Conservation (phyloP, 176 grass and related monocot species). For the Zea luxurians region DNA sequence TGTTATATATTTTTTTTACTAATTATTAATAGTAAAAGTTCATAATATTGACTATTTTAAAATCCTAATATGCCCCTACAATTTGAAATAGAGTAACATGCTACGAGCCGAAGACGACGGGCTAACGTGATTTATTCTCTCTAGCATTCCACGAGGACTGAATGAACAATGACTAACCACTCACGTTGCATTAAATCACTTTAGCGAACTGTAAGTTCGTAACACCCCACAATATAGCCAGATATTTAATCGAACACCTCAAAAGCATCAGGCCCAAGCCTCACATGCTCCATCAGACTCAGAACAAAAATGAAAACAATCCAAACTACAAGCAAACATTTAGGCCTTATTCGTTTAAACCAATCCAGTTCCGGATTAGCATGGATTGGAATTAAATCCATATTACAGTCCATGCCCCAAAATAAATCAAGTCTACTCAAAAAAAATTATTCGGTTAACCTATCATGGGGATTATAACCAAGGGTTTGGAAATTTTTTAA, state of each 20-base stretch:
- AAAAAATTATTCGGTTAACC: no score
- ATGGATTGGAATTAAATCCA: no score
- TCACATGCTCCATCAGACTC: neutral
- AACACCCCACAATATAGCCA: neutral
- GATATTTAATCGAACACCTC: slow-evolving; percentile 5
- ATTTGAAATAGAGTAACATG: neutral
- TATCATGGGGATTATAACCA: no score
- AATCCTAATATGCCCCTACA: neutral
- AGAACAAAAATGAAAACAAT: neutral
- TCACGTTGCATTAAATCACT: neutral
- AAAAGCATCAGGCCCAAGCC: slow-evolving; percentile 12
- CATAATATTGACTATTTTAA: neutral
- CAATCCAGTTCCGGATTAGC: no score
- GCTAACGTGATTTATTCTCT: neutral
- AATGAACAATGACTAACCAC: slow-evolving; percentile 1
- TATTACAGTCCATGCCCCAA: no score
- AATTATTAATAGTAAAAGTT: no score
- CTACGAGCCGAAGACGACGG: neutral
- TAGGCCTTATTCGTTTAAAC: no score
- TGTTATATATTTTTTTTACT: no score
- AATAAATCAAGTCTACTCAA: no score
- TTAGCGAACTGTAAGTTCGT: neutral
- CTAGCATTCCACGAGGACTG: neutral
- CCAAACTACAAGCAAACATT: neutral
- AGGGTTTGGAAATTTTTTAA: no score